Conservation (phyloP, 441 rosid species). For the Erodium trifolium region DNA sequence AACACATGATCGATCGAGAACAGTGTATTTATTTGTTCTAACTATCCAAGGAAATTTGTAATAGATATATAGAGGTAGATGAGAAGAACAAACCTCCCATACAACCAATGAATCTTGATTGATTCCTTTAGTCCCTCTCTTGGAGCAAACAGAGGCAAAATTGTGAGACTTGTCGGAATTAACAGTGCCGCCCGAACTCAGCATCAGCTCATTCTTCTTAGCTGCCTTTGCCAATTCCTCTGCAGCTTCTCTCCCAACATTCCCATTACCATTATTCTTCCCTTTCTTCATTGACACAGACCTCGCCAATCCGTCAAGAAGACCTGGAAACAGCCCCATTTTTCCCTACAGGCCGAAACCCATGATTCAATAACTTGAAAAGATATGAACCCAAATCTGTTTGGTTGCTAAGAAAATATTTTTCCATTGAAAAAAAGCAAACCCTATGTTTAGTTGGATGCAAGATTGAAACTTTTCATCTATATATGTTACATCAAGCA, state of each 20-base stretch:
- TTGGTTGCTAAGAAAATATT: no score
- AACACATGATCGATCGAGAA: no score
- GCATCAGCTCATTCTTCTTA: constrained; percentile 48
- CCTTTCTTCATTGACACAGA: constrained; percentile 48
- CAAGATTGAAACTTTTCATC: background rate
- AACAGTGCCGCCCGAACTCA: constrained; percentile 51
- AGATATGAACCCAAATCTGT: no score
- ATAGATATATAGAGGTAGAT: background rate
- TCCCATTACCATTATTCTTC: constrained; percentile 25
- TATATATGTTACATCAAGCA: background rate
- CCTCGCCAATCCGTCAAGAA: constrained; percentile 17
- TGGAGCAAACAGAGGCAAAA: constrained; percentile 58
- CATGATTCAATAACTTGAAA: background rate
- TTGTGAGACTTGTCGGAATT: constrained; percentile 37
- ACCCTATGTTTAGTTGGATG: no score
- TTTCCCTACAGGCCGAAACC: background rate
- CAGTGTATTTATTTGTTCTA: no score
- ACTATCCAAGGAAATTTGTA: no score
- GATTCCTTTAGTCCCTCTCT: constrained; percentile 70
- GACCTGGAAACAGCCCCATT: constrained; percentile 42
- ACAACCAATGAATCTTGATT: constrained; percentile 73
- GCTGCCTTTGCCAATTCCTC: constrained; percentile 56
- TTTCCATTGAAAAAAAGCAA: no score
- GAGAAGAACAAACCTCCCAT: constrained; percentile 57
- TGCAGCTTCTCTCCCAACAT: constrained; percentile 52